These are phyloP conservation scores for Jacaranda copaia DNA, from an alignment of 257 asterid species.

Conservation along the genomic window DNA sequence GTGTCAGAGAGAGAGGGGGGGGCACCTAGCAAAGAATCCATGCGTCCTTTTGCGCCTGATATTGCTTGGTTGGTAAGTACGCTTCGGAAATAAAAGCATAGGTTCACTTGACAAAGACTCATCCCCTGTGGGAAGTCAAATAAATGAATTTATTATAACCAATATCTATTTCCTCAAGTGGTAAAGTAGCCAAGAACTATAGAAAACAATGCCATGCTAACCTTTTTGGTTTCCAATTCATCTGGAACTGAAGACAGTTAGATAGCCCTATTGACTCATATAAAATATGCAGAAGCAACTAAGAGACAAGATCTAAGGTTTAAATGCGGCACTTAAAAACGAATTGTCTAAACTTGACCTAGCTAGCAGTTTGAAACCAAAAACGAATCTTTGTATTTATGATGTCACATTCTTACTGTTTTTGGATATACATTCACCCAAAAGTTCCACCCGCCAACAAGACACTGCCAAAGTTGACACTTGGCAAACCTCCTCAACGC, in stretches of 20 bases:
- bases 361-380: conserved; percentile 23
- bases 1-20: conserved; percentile 22
- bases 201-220: conserved; percentile 17
- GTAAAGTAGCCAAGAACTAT: conserved; percentile 16
- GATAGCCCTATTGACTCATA: conserved; percentile 2
- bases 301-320: neutral
- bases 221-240: conserved; percentile 1
- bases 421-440: conserved; percentile 1
- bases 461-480: conserved; percentile 18
- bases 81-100: conserved; percentile 54
- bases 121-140: conserved; percentile 40
- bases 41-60: conserved; percentile 66
- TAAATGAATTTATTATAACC: conserved; percentile 10
- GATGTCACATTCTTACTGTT: neutral
- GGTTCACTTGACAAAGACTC: conserved; percentile 50
- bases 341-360: conserved; percentile 1
- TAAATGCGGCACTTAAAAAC: neutral
- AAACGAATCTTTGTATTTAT: neutral
- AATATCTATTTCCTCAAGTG: conserved; percentile 1
- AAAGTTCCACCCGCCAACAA: conserved; percentile 33
- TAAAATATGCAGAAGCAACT: neutral
- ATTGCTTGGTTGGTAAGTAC: conserved; percentile 75
- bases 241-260: conserved; percentile 10
- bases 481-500: conserved; percentile 10
- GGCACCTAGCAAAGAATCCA: conserved; percentile 63